Conservation (phyloP, 1,284 basidiomycete genomes). For the Malassezia furfur region DNA sequence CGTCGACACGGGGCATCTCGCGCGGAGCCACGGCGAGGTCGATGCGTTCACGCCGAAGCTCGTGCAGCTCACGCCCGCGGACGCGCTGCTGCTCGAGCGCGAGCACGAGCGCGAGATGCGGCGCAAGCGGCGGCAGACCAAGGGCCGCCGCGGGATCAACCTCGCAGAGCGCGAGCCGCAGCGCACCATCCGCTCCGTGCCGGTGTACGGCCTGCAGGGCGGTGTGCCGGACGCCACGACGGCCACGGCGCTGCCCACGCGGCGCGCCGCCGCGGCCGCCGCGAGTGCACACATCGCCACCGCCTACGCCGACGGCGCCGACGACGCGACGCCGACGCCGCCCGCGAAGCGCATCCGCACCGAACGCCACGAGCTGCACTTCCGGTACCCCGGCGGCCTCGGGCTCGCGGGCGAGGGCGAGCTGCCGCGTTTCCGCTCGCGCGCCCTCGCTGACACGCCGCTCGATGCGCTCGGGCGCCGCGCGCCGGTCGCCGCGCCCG, state of each 20-base stretch:
- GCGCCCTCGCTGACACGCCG: not conserved
- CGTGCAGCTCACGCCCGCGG: conserved; percentile 75
- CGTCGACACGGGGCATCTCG: conserved; percentile 49
- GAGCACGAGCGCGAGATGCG: conserved; percentile 87
- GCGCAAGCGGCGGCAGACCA: conserved; percentile 70
- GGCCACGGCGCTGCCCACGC: conserved; percentile 18
- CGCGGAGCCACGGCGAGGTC: conserved; percentile 60
- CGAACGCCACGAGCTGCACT: conserved; percentile 30
- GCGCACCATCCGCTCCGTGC: conserved; percentile 65
- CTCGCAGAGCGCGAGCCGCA: conserved; percentile 86
- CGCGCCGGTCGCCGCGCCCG: not conserved
- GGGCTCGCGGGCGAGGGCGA: conserved; percentile 12
- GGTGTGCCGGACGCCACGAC: conserved; percentile 22
- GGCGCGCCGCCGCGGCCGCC: conserved; percentile 36
- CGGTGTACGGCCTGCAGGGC: conserved; percentile 40
- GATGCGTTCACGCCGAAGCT: conserved; percentile 70
- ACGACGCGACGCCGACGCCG: not conserved
- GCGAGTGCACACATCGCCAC: conserved; percentile 30
- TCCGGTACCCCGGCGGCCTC: conserved; percentile 40
- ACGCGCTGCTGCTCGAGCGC: conserved; percentile 73
- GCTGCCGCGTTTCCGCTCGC: conserved; percentile 1
- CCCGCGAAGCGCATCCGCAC: conserved; percentile 12
- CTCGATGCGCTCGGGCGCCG: not conserved
- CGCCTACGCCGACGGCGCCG: conserved; percentile 11
- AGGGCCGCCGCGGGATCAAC: conserved; percentile 76